Evolutionary conservation across 176 grass and related monocot genomes (phyloP).

Genomic region (Chloris gayana): DNA sequence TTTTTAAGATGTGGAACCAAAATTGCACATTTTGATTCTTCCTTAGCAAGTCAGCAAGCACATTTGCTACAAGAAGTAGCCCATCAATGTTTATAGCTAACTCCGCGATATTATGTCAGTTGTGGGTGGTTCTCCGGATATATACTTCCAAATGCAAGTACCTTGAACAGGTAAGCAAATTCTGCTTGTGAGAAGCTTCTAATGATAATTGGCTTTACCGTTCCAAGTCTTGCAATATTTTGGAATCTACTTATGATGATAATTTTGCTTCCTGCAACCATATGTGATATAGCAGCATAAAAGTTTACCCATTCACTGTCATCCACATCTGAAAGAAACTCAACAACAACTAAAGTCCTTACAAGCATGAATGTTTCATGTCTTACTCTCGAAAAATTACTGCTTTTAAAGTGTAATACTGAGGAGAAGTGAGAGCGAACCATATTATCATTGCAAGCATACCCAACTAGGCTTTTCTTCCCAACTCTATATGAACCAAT

Average conservation of each 20-base stretch:
- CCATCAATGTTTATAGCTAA: neutral
- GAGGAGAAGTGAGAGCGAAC: conserved; percentile 1
- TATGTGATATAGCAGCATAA: neutral
- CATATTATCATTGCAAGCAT: neutral
- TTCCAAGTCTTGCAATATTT: neutral
- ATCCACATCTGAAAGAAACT: neutral
- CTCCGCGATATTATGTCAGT: neutral
- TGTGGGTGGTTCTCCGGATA: neutral
- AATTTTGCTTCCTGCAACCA: neutral
- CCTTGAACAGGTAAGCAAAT: neutral
- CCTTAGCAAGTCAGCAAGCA: neutral
- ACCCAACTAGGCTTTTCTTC: conserved; percentile 10
- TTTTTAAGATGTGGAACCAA: neutral
- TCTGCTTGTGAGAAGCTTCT: neutral
- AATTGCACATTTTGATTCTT: conserved; percentile 8
- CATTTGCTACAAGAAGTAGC: neutral
- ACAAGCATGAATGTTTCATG: neutral
- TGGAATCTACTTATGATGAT: neutral
- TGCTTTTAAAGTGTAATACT: neutral
- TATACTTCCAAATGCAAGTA: neutral
- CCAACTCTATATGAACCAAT: neutral
- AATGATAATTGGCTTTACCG: neutral
- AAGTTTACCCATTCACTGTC: neutral
- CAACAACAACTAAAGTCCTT: neutral
- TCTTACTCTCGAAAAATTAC: neutral